Conservation (phyloP, 1,284 basidiomycete genomes). For the Ustanciosporium gigantosporum region DNA sequence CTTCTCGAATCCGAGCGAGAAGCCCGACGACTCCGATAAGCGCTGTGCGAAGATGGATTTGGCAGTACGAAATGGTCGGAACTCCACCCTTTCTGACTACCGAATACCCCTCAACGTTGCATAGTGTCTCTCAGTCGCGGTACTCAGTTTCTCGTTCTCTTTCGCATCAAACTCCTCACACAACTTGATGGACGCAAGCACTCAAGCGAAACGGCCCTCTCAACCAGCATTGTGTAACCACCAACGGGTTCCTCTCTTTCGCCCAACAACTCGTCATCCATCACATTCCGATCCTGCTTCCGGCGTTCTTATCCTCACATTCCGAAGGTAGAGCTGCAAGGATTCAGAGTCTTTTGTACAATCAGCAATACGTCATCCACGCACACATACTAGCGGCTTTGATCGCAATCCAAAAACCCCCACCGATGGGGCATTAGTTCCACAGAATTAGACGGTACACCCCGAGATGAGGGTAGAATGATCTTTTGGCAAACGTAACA, state of each 20-base stretch:
- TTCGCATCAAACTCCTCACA: too few species aligned
- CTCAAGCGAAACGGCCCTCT: too few species aligned
- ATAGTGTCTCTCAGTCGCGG: too few species aligned
- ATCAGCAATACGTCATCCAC: constrained; percentile 22
- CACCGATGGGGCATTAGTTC: too few species aligned
- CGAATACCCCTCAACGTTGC: neutral
- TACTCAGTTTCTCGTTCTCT: too few species aligned
- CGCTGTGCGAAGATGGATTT: neutral
- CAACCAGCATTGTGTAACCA: too few species aligned
- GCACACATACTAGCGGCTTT: neutral
- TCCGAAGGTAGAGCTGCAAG: neutral
- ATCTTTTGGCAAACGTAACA: too few species aligned
- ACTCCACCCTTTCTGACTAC: constrained; percentile 33
- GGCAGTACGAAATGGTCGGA: constrained; percentile 11
- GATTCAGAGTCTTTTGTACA: constrained; percentile 26
- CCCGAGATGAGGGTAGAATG: too few species aligned
- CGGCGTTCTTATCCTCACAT: neutral
- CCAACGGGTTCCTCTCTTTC: too few species aligned
- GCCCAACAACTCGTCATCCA: too few species aligned
- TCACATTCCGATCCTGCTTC: neutral
- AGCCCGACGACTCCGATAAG: constrained; percentile 71
- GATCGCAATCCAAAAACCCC: constrained; percentile 25
- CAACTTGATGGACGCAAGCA: too few species aligned
- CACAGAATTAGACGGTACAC: too few species aligned
- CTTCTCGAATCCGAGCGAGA: constrained; percentile 98